Percentiles rank a stretch among this genome's conserved stretches.
phyloP scores from a whole-genome alignment of 2,329 filamentous ascomycete species.

The Aspergillus brunneoviolaceus region DNA sequence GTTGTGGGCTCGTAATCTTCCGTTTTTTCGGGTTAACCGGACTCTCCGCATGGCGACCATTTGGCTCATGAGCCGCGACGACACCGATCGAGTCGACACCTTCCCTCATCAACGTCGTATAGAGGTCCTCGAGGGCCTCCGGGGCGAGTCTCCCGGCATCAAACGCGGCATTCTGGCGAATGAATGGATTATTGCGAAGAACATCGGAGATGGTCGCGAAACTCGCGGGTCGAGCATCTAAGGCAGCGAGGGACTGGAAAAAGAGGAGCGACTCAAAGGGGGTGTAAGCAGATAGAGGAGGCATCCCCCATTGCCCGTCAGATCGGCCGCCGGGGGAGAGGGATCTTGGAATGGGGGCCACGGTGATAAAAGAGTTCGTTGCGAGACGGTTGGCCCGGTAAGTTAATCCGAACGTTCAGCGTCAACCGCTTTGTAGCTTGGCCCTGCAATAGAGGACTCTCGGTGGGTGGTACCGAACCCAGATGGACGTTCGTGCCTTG shows the following conservation, averaged over 20 bases:
- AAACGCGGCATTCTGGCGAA: constrained; percentile 69
- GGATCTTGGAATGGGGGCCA: constrained; percentile 38
- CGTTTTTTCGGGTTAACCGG: constrained; percentile 65
- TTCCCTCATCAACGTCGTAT: constrained; percentile 72
- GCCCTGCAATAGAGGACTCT: neutral
- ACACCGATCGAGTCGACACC: constrained; percentile 56
- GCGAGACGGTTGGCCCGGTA: constrained; percentile 11
- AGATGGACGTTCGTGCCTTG: constrained; percentile 1
- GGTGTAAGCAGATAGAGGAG: constrained; percentile 67
- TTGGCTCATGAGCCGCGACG: constrained; percentile 28
- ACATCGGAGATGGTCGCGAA: constrained; percentile 73
- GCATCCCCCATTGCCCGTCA: constrained; percentile 54
- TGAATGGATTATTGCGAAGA: constrained; percentile 70
- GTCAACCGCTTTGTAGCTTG: constrained; percentile 4
- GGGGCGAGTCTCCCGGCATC: constrained; percentile 72
- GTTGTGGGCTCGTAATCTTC: constrained; percentile 66
- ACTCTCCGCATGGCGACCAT: constrained; percentile 26
- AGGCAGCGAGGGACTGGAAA: constrained; percentile 72
- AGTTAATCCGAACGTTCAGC: constrained; percentile 7
- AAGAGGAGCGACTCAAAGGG: constrained; percentile 82
- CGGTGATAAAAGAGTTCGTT: constrained; percentile 26
- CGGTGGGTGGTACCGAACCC: constrained; percentile 10
- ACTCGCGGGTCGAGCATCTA: constrained; percentile 64
- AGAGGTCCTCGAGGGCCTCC: constrained; percentile 76
- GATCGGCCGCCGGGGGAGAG: constrained; percentile 38